Base-by-base conservation (phyloP, 1,139 yeast species). In the Taphrina wiesneri region DNA sequence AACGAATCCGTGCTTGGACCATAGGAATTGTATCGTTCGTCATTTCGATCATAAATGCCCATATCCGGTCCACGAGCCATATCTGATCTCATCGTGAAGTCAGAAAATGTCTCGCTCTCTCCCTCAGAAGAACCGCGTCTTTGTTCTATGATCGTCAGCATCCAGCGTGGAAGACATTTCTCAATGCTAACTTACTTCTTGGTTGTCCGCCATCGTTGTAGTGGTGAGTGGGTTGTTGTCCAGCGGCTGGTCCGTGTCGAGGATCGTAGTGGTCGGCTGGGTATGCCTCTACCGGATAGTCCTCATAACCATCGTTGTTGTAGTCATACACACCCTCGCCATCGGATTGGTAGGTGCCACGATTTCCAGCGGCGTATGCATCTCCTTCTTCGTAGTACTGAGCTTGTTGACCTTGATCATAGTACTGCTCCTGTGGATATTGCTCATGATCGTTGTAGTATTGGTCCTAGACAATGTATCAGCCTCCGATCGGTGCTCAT, bases 21-120 rank as follows among this genome's bases (percentile, higher is more conserved):
- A 70, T 75, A 76, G 36, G 71, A 66, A 52, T 66, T 59, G 59
- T 69, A 66, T 30, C 70, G 72, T 52, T 74, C 77, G 67, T 76
- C 78, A 53, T 72, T 73, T 66, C 77, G 77, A 62, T 77, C 79
- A 70, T 78, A 78, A 71, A 77, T 76, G 66, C 77, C 80, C 73
- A 72, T 72, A 28, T 76, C 78, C 46, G 77, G 75, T 57, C 75
- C 77, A 49, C 78, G 73, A 56, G 75, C 76, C 75, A 74, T 74
- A 67, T 77, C 80, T 39, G 81, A 78, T 39, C 80, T 75, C 80
- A 77, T 77, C 54, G 82, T 78, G 70, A 79, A 79, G 71, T 79
- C 82, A 54, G 78, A 74, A 69, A 78, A 79, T 9, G 80, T 77
- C 72, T 79, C 82, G 28, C 78, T 75, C 63, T 74, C 78, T 56